Base-by-base conservation (phyloP, 2,329 filamentous ascomycete species). In the Fusarium sambucinum region DNA sequence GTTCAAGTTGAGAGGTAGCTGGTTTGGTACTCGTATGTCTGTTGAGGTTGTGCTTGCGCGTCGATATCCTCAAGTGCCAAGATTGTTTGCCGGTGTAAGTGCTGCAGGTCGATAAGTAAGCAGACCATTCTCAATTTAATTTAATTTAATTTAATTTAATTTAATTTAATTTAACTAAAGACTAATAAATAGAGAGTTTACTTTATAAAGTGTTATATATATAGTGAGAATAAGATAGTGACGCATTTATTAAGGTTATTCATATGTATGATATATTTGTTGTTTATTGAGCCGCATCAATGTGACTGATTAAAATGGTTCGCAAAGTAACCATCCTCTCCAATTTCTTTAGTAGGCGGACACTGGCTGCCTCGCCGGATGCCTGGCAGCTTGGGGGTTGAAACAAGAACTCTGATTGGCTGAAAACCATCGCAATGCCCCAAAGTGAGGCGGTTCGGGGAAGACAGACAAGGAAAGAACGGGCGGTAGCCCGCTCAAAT, bases 401-500 rank as follows among this genome's bases (percentile, higher is more conserved):
- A 69, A 69, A 63, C 19, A n/a, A 42, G 33, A 19, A 9, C 13
- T 14, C 45, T 67, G 48, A 59, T 69, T 69, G 66, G 66, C 13
- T 29, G 10, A 40, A 44, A 46, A 16, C 4, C 23, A 44, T 55
- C 37, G 37, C 66, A 67, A 59, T 51, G 53, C 62, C 53, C 69
- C 53, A 70, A 63, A 68, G 46, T 63, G 66, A 69, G 66, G 66
- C 66, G 66, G 57, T 53, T 47, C 37, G 19, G 50, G 57, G 54
- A 45, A 55, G 52, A 63, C 48, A 52, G 52, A 63, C 48, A 48
- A 54, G 47, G 33, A 38, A 29, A 51, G 47, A 29, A 40, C 46
- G 30, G 8, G 17, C 23, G 30, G 32, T 17, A 50, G 21, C 17
- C 33, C 11, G 23, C 32, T 50, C 30, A 50, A 21, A 35, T 35